These are phyloP conservation scores for Pugionium cornutum DNA, from an alignment of 345 rosid genomes.

Conservation along the genomic window DNA sequence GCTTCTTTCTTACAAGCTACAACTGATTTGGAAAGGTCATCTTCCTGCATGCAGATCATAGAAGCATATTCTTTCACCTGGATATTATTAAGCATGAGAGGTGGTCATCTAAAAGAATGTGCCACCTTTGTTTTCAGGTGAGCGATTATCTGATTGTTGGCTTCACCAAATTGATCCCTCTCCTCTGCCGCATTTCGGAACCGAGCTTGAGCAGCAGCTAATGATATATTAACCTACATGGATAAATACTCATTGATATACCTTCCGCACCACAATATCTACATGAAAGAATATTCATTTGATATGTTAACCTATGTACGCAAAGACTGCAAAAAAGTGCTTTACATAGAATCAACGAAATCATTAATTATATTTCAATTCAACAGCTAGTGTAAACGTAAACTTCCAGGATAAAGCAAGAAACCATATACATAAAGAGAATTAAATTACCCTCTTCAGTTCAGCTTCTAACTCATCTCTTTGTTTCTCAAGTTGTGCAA, in stretches of 20 bases:
- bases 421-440: constrained; percentile 15
- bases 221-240: constrained; percentile 74
- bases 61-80: constrained; percentile 21
- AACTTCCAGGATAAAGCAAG: constrained; percentile 18
- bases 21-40: constrained; percentile 78
- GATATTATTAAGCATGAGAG: constrained; percentile 17
- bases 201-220: constrained; percentile 89
- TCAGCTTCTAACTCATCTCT: constrained; percentile 91
- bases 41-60: constrained; percentile 60
- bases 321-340: neutral
- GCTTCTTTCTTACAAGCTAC: constrained; percentile 75
- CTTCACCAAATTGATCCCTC: constrained; percentile 93
- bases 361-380: neutral
- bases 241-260: constrained; percentile 27
- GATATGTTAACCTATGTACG: too few species aligned
- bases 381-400: neutral
- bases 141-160: constrained; percentile 78
- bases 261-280: neutral
- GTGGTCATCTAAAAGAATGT: constrained; percentile 12
- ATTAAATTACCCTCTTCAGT: constrained; percentile 68
- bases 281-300: too few species aligned
- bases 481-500: constrained; percentile 71
- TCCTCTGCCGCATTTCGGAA: constrained; percentile 79
- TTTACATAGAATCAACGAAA: neutral
- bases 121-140: constrained; percentile 82